phyloP scores from a whole-genome alignment of 768 basidiomycete species.

The Podaxis sp. region DNA sequence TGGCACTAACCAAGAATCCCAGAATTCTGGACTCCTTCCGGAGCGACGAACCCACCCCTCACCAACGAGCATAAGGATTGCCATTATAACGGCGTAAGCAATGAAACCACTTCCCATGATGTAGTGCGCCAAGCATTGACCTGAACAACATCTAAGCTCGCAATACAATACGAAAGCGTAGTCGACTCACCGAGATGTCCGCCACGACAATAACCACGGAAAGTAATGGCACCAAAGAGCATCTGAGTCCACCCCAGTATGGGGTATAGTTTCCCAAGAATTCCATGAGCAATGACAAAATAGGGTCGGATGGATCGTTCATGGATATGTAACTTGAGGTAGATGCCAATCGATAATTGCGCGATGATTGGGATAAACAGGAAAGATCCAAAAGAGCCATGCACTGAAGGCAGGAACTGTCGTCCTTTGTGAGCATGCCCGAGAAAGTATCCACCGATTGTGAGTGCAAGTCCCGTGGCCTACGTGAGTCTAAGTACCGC shows the following conservation, averaged over 20 bases:
- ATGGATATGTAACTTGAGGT: slow-evolving; percentile 89
- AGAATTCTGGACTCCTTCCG: slow-evolving; percentile 78
- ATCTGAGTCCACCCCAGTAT: slow-evolving; percentile 87
- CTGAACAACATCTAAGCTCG: slow-evolving; percentile 18
- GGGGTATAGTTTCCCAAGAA: slow-evolving; percentile 83
- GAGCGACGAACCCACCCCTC: slow-evolving; percentile 72
- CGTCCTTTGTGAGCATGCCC: slow-evolving; percentile 88
- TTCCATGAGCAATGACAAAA: slow-evolving; percentile 64
- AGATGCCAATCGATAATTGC: slow-evolving; percentile 75
- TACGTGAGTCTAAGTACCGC: slow-evolving; percentile 20
- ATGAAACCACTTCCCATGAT: slow-evolving; percentile 92
- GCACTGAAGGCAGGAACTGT: slow-evolving; percentile 67
- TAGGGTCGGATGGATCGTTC: slow-evolving; percentile 70
- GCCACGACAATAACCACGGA: slow-evolving; percentile 77
- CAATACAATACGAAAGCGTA: background rate
- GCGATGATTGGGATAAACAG: slow-evolving; percentile 57
- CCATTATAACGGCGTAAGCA: slow-evolving; percentile 79
- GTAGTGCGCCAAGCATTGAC: slow-evolving; percentile 87
- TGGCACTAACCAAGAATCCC: slow-evolving; percentile 67
- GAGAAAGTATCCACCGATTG: slow-evolving; percentile 69
- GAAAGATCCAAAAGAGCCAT: slow-evolving; percentile 66
- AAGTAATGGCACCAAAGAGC: slow-evolving; percentile 76
- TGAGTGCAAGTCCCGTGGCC: slow-evolving; percentile 66
- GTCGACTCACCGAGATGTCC: slow-evolving; percentile 47
- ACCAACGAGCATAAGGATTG: slow-evolving; percentile 71